Evolutionary conservation across 1,284 basidiomycete species (phyloP), one percentile per base, ranked within the genome.

Genomic region (Ustilago hordei): DNA sequence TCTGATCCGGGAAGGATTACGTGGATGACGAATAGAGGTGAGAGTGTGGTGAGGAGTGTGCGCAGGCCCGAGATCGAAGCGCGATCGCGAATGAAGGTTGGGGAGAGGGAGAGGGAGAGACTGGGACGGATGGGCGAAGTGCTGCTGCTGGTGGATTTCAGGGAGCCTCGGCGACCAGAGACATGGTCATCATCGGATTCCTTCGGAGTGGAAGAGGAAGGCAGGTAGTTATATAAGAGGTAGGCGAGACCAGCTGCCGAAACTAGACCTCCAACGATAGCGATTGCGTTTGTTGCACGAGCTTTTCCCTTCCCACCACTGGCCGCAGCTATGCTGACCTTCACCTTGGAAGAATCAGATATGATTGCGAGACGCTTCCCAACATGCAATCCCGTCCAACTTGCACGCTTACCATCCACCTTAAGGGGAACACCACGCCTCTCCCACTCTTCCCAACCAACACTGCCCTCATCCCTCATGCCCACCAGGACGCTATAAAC

Each of bases 401-500:
- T 59, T 5, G 28, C 28, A 1, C 9, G 5, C 48, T 55, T 57
- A 4, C 2, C 13, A 17, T 34, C 35, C 9, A 11, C 19, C 9
- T 9, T 38, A 19, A 17, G 11, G 9, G 48, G 32, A 7, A 31
- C 32, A 45, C 47, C 32, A 8, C 41, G 54, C 38, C 38, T 58
- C 55, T 72, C 67, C 75, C 68, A 66, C 47, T 72, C 62, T 7
- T 78, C 60, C 74, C 68, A 69, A 56, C 68, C 60, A 39, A 72
- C 65, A 5, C 3, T 35, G 4, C 34, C 47, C 47, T 35, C 45
- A 1, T 36, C 47, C 2, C 38, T 34, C 31, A 52, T 12, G 3
- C 35, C 47, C 32, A 48, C 47, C 4, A 69, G 8, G 8, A 11
- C n/a, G 0, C 41, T 35, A 38, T 70, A 69, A 15, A 70, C 61